Evolutionary conservation across 495 filamentous ascomycete genomes (phyloP).

Genomic region (Hypoxylon perforatum): DNA sequence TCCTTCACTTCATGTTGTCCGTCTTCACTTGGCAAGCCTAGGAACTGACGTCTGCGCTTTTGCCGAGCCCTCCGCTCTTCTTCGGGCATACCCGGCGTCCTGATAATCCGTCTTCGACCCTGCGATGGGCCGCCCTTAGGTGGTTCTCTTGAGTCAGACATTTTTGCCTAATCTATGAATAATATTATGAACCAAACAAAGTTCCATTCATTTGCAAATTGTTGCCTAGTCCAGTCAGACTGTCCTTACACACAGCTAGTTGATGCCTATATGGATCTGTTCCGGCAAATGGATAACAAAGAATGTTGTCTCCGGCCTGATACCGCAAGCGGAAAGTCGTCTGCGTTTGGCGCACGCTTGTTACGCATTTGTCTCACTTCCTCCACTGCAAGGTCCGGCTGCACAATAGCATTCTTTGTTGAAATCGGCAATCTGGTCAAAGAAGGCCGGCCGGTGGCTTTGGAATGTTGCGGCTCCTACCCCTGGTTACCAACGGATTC

Average conservation of each 20-base stretch:
- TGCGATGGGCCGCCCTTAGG: background rate
- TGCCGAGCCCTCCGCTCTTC: constrained; percentile 34
- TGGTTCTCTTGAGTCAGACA: constrained; percentile 6
- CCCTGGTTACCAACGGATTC: constrained; percentile 28
- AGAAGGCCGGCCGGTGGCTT: constrained; percentile 23
- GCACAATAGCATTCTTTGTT: constrained; percentile 47
- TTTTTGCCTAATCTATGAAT: background rate
- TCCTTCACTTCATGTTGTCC: background rate
- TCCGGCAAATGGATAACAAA: constrained; percentile 17
- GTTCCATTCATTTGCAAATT: background rate
- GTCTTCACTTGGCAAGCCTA: background rate
- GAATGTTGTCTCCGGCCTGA: constrained; percentile 25
- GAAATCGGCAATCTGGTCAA: constrained; percentile 34
- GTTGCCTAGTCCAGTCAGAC: background rate
- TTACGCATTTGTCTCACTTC: constrained; percentile 39
- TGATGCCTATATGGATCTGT: constrained; percentile 10
- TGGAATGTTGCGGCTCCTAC: constrained; percentile 40
- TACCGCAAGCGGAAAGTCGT: constrained; percentile 41
- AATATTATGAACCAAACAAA: background rate
- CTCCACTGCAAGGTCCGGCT: background rate
- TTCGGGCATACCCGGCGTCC: constrained; percentile 41
- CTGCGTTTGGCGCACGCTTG: constrained; percentile 2
- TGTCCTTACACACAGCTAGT: background rate
- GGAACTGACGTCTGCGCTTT: constrained; percentile 32
- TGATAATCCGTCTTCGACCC: constrained; percentile 4